Evolutionary conservation across 345 rosid species (phyloP).

Genomic region (Rhizophora apiculata): DNA sequence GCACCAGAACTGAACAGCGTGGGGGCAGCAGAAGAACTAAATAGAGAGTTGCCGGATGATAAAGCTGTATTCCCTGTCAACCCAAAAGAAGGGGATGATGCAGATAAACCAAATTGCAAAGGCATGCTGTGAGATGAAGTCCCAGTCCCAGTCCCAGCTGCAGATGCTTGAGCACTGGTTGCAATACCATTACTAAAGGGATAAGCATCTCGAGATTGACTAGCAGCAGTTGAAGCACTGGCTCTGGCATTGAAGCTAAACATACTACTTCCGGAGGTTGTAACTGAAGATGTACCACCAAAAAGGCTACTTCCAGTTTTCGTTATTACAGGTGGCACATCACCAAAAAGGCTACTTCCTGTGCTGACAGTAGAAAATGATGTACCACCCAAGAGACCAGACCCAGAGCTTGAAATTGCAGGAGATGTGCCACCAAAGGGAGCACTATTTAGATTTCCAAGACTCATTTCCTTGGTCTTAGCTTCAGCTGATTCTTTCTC

Average conservation of each 20-base stretch:
- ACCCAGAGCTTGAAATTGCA: slow-evolving; percentile 6
- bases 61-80: slow-evolving; percentile 40
- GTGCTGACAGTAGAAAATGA: slow-evolving; percentile 16
- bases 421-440: slow-evolving; percentile 33
- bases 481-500: slow-evolving; percentile 34
- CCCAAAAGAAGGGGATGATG: slow-evolving; percentile 49
- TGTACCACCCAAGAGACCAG: neutral
- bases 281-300: slow-evolving; percentile 24
- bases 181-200: slow-evolving; percentile 29
- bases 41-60: slow-evolving; percentile 44
- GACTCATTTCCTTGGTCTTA: slow-evolving; percentile 32
- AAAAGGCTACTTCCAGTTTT: slow-evolving; percentile 25
- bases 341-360: neutral
- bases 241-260: slow-evolving; percentile 51
- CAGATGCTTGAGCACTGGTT: slow-evolving; percentile 36
- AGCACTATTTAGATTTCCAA: slow-evolving; percentile 29
- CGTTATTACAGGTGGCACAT: neutral
- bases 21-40: slow-evolving; percentile 46
- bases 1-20: slow-evolving; percentile 42
- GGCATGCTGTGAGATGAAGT: slow-evolving; percentile 50
- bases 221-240: slow-evolving; percentile 34
- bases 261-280: slow-evolving; percentile 31
- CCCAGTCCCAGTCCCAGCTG: slow-evolving; percentile 41
- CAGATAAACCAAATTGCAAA: slow-evolving; percentile 47
- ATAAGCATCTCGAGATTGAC: slow-evolving; percentile 45